These are phyloP conservation scores for Brassica nigra DNA, from an alignment of 345 rosid species.

Conservation along the genomic window DNA sequence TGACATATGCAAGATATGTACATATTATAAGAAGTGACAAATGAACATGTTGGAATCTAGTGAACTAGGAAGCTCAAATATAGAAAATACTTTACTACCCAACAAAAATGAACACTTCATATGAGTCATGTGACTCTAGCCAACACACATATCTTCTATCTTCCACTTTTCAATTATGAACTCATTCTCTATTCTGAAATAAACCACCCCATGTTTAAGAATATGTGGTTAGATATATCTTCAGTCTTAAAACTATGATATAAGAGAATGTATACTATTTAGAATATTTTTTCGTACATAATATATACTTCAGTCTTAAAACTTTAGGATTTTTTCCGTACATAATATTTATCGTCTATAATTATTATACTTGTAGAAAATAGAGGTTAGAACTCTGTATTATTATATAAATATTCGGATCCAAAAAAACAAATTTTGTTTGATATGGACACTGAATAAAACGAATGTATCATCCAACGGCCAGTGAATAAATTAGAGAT, in stretches of 20 bases:
- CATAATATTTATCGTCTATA: neutral
- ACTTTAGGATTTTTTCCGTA: neutral
- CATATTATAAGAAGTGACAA: conserved; percentile 31
- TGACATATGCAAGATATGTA: conserved; percentile 33
- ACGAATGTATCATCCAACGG: neutral
- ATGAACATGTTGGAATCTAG: conserved; percentile 28
- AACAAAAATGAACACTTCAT: conserved; percentile 41
- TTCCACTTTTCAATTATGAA: conserved; percentile 20
- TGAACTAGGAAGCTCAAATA: conserved; percentile 32
- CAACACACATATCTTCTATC: conserved; percentile 32
- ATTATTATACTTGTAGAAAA: neutral
- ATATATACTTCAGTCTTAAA: too few relatives aligned
- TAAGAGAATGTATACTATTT: too few relatives aligned
- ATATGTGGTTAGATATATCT: neutral
- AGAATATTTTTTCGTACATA: too few relatives aligned
- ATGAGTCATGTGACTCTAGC: conserved; percentile 42
- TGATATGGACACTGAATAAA: neutral
- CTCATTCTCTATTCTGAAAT: conserved; percentile 12
- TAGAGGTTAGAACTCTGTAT: neutral
- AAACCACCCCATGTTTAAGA: conserved; percentile 2
- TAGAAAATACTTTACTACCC: conserved; percentile 22
- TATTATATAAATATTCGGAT: neutral
- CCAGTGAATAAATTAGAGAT: neutral
- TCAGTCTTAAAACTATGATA: neutral
- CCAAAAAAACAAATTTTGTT: neutral